Percentiles rank a stretch among this genome's conserved stretches.
Conservation (phyloP, 2,329 filamentous ascomycete genomes). For the Dactylellina cionopaga region DNA sequence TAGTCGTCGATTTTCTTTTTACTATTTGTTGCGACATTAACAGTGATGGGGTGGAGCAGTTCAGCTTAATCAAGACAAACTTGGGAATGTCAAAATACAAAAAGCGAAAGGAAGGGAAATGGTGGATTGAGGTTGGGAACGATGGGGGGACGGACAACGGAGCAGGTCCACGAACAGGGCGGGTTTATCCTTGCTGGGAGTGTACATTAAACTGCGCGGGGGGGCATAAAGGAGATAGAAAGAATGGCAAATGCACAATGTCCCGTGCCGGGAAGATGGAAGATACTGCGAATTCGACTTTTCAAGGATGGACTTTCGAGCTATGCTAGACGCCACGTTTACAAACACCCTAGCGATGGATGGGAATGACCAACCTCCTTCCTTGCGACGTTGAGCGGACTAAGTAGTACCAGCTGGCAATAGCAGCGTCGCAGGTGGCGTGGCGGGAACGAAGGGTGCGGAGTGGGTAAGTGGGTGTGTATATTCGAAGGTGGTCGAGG, state of each 20-base stretch:
- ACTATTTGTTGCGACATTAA: too few relatives aligned
- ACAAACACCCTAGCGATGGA: conserved; percentile 20
- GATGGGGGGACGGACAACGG: background rate
- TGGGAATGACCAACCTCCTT: conserved; percentile 23
- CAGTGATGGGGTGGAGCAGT: too few relatives aligned
- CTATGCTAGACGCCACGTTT: conserved; percentile 17
- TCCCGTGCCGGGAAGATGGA: conserved; percentile 26
- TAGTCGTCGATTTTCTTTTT: too few relatives aligned
- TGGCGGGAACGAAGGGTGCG: background rate
- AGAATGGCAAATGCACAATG: conserved; percentile 26
- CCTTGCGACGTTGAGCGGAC: conserved; percentile 15
- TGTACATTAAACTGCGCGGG: background rate
- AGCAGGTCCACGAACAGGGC: background rate
- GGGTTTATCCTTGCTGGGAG: background rate
- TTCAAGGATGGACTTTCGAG: conserved; percentile 24
- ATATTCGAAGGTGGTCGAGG: background rate
- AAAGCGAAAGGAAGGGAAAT: too few relatives aligned
- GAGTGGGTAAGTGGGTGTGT: background rate
- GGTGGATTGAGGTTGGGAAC: too few relatives aligned
- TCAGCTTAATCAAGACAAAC: too few relatives aligned
- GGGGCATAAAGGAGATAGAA: background rate
- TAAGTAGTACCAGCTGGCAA: conserved; percentile 15
- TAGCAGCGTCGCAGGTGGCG: conserved; percentile 10
- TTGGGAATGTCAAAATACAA: too few relatives aligned
- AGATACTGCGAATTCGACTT: conserved; percentile 35